Evolutionary conservation across 495 filamentous ascomycete species (phyloP).

Genomic region (Tuber indicum): DNA sequence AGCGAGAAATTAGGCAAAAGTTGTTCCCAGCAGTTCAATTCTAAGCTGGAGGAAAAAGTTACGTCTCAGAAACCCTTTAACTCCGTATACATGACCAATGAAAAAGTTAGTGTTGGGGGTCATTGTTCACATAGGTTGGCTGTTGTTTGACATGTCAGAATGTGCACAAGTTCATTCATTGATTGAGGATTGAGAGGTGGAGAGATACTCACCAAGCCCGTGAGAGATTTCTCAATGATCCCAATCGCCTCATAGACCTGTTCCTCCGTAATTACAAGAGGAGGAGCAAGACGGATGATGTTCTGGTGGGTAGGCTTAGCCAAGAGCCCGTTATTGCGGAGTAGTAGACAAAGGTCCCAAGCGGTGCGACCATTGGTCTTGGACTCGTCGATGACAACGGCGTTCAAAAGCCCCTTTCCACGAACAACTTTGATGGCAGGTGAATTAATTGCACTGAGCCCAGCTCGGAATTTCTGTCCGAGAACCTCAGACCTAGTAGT

Average conservation of each 20-base stretch:
- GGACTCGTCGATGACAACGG: constrained; percentile 90
- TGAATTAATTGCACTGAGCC: constrained; percentile 60
- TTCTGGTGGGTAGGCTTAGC: constrained; percentile 98
- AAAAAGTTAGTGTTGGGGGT: background rate
- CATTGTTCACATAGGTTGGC: background rate
- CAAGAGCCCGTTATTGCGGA: constrained; percentile 92
- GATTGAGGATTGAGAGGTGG: background rate
- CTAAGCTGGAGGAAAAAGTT: background rate
- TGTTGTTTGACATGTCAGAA: background rate
- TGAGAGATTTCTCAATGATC: constrained; percentile 70
- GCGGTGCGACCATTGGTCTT: constrained; percentile 76
- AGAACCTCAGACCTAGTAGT: constrained; percentile 72
- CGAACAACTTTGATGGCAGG: constrained; percentile 77
- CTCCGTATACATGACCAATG: background rate
- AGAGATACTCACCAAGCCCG: constrained; percentile 46
- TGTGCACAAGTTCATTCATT: background rate
- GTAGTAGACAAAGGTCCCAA: constrained; percentile 94
- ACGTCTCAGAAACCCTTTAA: background rate
- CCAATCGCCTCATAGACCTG: constrained; percentile 71
- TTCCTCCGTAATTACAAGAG: constrained; percentile 75
- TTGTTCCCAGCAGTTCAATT: background rate
- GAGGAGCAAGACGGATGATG: constrained; percentile 90
- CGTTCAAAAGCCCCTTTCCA: constrained; percentile 92
- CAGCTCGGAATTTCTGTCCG: constrained; percentile 76
- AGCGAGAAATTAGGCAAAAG: background rate